Conservation (phyloP, 352 stramenopile species). For the Phytophthora ohioensis region DNA sequence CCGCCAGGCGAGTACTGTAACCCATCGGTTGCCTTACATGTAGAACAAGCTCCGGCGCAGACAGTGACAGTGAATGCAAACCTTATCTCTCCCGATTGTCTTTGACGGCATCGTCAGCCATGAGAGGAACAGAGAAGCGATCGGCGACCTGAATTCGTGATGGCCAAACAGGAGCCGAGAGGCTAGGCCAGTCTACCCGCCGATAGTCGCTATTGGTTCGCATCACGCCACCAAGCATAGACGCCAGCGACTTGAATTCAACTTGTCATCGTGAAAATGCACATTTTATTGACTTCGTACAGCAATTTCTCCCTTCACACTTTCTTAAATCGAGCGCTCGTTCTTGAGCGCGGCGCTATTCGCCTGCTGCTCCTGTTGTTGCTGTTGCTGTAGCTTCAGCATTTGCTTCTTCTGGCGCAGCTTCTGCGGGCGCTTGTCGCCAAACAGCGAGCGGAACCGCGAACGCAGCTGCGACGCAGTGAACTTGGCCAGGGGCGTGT, state of each 20-base stretch:
- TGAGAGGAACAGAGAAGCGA: too few species aligned
- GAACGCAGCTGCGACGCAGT: conserved; percentile 79
- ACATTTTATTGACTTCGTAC: conserved; percentile 42
- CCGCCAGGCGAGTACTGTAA: too few species aligned
- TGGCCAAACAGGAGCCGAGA: not conserved
- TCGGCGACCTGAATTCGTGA: not conserved
- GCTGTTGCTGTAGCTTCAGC: conserved; percentile 61
- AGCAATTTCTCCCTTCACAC: conserved; percentile 24
- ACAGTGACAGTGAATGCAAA: too few species aligned
- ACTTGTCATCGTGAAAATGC: conserved; percentile 22
- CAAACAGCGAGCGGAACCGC: conserved; percentile 80
- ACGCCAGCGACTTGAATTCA: conserved; percentile 5
- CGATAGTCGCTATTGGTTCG: too few species aligned
- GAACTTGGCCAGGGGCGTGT: conserved; percentile 76
- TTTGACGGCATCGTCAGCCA: too few species aligned
- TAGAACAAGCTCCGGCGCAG: too few species aligned
- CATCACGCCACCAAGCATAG: conserved; percentile 13
- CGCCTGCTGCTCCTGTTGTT: conserved; percentile 37
- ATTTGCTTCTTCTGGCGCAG: conserved; percentile 73
- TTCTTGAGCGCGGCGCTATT: conserved; percentile 36
- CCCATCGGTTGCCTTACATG: too few species aligned
- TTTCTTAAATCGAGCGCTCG: conserved; percentile 39
- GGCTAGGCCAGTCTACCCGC: too few species aligned
- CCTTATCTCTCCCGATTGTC: too few species aligned
- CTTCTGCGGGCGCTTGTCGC: conserved; percentile 80